These are phyloP conservation scores for Saccharomyces hybrid DNA, from an alignment of 1,139 yeast species.

Conservation along the genomic window DNA sequence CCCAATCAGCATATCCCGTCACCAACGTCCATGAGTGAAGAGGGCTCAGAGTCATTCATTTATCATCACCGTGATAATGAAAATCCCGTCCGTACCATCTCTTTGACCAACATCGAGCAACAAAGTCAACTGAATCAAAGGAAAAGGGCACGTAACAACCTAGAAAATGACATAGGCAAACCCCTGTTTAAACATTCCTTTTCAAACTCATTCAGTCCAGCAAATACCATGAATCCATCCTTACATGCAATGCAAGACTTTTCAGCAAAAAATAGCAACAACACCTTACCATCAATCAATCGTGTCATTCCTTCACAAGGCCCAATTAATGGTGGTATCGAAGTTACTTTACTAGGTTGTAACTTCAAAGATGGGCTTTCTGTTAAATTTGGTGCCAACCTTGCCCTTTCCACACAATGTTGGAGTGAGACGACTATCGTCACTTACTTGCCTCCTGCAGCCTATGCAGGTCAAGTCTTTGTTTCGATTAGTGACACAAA, in stretches of 20 bases:
- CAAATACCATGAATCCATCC: background rate
- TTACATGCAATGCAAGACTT: background rate
- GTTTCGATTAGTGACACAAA: slow-evolving; percentile 56
- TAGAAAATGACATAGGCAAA: background rate
- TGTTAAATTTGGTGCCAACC: slow-evolving; percentile 73
- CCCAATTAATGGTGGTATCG: slow-evolving; percentile 86
- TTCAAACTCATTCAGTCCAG: background rate
- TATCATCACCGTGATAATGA: background rate
- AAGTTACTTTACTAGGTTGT: slow-evolving; percentile 74
- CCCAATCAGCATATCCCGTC: slow-evolving; percentile 34
- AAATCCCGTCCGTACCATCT: background rate
- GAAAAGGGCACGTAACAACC: background rate
- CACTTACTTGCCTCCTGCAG: slow-evolving; percentile 80
- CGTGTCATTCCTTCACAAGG: slow-evolving; percentile 91
- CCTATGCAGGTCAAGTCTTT: slow-evolving; percentile 76
- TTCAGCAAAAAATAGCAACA: background rate
- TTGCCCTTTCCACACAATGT: slow-evolving; percentile 77
- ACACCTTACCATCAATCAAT: slow-evolving; percentile 37
- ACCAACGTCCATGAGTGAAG: slow-evolving; percentile 60
- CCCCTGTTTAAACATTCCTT: background rate
- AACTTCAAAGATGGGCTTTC: slow-evolving; percentile 71
- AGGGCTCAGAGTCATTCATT: slow-evolving; percentile 41
- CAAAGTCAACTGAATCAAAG: background rate
- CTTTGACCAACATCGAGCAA: background rate
- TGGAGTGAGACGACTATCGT: slow-evolving; percentile 91